Evolutionary conservation across 202 grass and related monocot species (phyloP), one percentile per base, ranked within the genome.

Genomic region (Zizania palustris): DNA sequence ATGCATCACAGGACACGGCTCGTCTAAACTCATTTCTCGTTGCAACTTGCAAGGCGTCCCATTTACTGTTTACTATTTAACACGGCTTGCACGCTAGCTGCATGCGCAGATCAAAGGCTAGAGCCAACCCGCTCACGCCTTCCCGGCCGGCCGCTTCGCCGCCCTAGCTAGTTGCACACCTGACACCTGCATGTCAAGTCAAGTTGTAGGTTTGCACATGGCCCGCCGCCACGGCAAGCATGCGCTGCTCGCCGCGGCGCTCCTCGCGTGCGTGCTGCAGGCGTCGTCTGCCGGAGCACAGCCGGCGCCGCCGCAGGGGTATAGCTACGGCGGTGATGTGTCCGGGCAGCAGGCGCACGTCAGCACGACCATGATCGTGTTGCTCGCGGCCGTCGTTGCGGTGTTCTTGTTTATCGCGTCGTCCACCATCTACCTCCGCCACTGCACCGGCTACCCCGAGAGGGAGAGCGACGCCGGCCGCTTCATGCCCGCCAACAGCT

Each of bases 351-450:
- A 71, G 0, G 43, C 18, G 20, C 82, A 51, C 74, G 53, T 93
- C 45, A 93, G 63, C 77, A 81, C 78, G 57, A 51, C 87, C n/a
- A 90, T 93, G 87, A 41, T 88, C 78, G 72, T 15, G 69, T 82
- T 93, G 42, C 79, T 90, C 12, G 84, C 73, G 78, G 84, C 72
- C 43, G 82, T 87, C 50, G 45, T 93, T 65, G 69, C 53, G 20
- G 78, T 81, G 9, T 93, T 90, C 78, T 45, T 90, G 70, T 69
- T 93, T 71, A 86, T 93, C 69, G 78, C 84, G n/a, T 67, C 72
- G 65, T 87, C 66, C 69, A 90, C 82, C 39, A 53, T 93, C 82
- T 93, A 89, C 78, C 79, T 90, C 78, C 90, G 90, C 74, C 81
- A 83, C 65, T 87, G 84, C 87, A 61, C 77, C 60, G 60, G 78